Evolutionary conservation across 1,139 yeast species (phyloP).

Genomic region (Meyerozyma elateridarum): DNA sequence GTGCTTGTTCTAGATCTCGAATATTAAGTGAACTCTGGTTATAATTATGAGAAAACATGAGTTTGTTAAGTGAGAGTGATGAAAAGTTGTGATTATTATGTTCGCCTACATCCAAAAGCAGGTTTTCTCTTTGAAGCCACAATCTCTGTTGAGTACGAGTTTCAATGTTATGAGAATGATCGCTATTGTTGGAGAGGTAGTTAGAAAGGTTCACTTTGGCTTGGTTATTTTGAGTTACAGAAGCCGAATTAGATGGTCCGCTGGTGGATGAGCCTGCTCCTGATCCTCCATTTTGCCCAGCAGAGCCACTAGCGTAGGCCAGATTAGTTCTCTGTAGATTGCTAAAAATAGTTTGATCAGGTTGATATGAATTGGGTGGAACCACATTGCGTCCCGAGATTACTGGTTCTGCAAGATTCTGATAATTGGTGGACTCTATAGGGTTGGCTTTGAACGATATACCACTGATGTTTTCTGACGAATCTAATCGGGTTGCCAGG

Average conservation of each 20-base stretch:
- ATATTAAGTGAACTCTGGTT: slow-evolving; percentile 10
- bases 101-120: slow-evolving; percentile 50
- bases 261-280: no score
- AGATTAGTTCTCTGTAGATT: slow-evolving; percentile 39
- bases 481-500: neutral
- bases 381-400: slow-evolving; percentile 31
- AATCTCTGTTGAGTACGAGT: slow-evolving; percentile 78
- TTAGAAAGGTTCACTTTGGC: slow-evolving; percentile 1
- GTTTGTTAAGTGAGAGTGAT: slow-evolving; percentile 39
- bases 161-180: slow-evolving; percentile 24
- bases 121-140: slow-evolving; percentile 79
- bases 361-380: slow-evolving; percentile 39
- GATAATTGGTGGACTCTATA: slow-evolving; percentile 15
- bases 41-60: slow-evolving; percentile 43
- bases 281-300: no score
- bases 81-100: slow-evolving; percentile 34
- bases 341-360: slow-evolving; percentile 41
- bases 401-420: slow-evolving; percentile 29
- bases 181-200: slow-evolving; percentile 5
- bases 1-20: slow-evolving; percentile 1
- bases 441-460: slow-evolving; percentile 37
- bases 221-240: neutral
- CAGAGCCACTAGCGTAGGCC: no score
- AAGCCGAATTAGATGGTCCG: no score
- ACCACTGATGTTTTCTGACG: slow-evolving; percentile 19